Evolutionary conservation across 768 basidiomycete genomes (phyloP), one percentile per base, ranked within the genome.

Genomic region (Lactifluus pinguis): DNA sequence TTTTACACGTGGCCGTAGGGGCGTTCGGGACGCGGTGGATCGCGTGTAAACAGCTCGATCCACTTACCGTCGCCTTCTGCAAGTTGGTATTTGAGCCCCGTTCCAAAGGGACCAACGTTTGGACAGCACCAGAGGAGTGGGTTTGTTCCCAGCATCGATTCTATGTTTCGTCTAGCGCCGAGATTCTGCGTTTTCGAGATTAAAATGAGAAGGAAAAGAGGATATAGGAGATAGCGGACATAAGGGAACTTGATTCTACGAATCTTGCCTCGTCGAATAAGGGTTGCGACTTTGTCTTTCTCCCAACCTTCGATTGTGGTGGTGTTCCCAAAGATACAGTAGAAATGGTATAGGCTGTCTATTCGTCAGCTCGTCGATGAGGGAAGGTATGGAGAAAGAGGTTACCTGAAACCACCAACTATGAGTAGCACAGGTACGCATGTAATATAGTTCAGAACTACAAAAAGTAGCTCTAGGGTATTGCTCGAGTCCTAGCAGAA

Each of bases 261-360:
- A 59, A 98, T 87, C 72, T 89, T 91, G 6, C 95, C 95, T 59
- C 87, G 77, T 19, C 88, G 82, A 53, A 91, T 83, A 66, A 99
- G 79, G 0, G 83, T 88, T 5, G 93, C 87, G 1, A 84, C 92
- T 72, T 89, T 95, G 69, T 98, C 94, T 74, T 98, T 98, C 72
- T 99, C 97, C 91, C 92, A 95, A 0, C 89, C 85, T 74, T 99
- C 97, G 53, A 99, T 98, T 0, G 97, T 98, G 0, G 95, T 99
- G 2, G 86, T 84, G 72, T 99, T 99, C 10, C 79, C 80, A 6
- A 80, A 67, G 30, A 98, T 71, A 53, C 81, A 78, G 68, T 86
- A 88, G 64, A 95, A 83, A 66, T 98, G 97, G 69, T 94, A 98
- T 21, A 98, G 59, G 55, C 92, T 93, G 66, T 8, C 15, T 49